Evolutionary conservation across 345 rosid species (phyloP).

Genomic region (Gossypium bickii): DNA sequence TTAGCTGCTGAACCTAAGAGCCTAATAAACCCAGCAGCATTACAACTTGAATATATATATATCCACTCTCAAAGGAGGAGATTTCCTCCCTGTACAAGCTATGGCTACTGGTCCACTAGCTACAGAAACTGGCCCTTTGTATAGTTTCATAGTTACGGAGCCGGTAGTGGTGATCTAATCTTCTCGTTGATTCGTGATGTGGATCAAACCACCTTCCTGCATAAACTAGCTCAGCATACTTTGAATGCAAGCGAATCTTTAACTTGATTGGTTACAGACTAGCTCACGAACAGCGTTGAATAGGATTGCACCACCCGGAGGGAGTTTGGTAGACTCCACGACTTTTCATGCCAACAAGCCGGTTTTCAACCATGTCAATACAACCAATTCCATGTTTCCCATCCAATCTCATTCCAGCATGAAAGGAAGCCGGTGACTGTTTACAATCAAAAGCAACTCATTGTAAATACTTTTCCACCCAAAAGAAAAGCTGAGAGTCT

Average conservation of each 20-base stretch:
- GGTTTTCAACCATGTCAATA: conserved; percentile 87
- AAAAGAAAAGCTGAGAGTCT: too few relatives aligned
- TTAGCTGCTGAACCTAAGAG: conserved; percentile 12
- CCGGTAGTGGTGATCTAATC: conserved; percentile 60
- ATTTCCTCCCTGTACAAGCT: conserved; percentile 87
- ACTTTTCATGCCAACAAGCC: conserved; percentile 92
- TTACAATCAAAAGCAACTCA: too few relatives aligned
- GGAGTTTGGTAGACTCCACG: conserved; percentile 80
- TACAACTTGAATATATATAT: conserved; percentile 80
- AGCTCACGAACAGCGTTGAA: conserved; percentile 69
- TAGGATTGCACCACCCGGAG: conserved; percentile 94
- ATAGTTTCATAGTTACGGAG: conserved; percentile 65
- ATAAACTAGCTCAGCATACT: conserved; percentile 86
- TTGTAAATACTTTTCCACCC: too few relatives aligned
- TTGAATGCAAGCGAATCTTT: conserved; percentile 67
- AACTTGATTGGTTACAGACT: conserved; percentile 69
- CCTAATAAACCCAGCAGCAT: conserved; percentile 80
- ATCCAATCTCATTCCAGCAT: conserved; percentile 58
- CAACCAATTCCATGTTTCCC: conserved; percentile 88
- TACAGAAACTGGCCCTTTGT: conserved; percentile 66
- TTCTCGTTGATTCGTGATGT: conserved; percentile 69
- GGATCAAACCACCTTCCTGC: conserved; percentile 99
- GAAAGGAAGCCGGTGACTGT: conserved; percentile 66
- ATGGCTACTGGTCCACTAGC: conserved; percentile 58
- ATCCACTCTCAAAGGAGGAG: conserved; percentile 77